Percentiles rank a stretch among this genome's conserved stretches.
Evolutionary conservation across 2,329 filamentous ascomycete species (phyloP).

Genomic region (Colletotrichum spaethianum): DNA sequence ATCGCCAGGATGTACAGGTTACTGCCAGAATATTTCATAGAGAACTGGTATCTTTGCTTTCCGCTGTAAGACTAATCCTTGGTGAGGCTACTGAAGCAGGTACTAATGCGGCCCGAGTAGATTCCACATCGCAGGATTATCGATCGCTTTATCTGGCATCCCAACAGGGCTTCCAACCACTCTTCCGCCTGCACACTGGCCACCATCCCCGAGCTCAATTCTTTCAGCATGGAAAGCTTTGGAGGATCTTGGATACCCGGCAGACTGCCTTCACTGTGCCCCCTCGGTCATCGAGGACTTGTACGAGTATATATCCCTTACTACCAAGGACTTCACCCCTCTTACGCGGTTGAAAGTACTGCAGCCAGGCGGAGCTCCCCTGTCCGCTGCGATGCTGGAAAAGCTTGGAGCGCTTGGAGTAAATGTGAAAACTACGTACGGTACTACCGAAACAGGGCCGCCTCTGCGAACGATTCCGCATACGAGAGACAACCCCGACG

Average conservation of each 20-base stretch:
- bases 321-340: constrained; percentile 19
- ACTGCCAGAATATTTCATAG: constrained; percentile 24
- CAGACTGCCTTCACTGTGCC: constrained; percentile 32
- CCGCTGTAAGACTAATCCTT: not conserved
- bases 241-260: not conserved
- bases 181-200: constrained; percentile 23
- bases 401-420: constrained; percentile 22
- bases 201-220: constrained; percentile 33
- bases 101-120: not conserved
- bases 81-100: accelerated
- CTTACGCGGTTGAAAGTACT: constrained; percentile 25
- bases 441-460: constrained; percentile 27
- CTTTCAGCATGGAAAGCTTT: constrained; percentile 23
- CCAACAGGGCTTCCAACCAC: constrained; percentile 28
- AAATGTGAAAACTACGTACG: constrained; percentile 36
- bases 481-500: constrained; percentile 31
- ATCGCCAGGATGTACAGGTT: constrained; percentile 30
- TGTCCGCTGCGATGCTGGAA: not conserved
- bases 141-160: constrained; percentile 11
- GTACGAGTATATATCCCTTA: constrained; percentile 29
- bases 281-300: constrained; percentile 33
- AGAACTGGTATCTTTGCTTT: constrained; percentile 38
- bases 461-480: constrained; percentile 27
- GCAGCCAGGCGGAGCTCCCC: constrained; percentile 23
- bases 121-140: constrained; percentile 26